Base-by-base conservation (phyloP, 1,284 basidiomycete genomes). In the Cryptococcus wingfieldii region DNA sequence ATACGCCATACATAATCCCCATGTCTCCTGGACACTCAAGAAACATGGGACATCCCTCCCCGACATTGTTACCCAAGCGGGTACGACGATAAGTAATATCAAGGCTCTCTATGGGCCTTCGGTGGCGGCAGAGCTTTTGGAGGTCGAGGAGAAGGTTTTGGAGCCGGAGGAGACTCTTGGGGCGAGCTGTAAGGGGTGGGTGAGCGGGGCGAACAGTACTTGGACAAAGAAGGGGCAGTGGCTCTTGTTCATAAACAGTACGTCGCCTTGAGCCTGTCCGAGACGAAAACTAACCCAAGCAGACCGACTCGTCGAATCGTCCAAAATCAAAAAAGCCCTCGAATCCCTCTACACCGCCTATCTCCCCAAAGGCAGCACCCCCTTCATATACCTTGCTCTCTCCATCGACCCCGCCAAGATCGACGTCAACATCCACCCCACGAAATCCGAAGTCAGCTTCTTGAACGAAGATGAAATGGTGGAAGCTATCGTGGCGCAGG, bases 371-470 rank as follows among this genome's bases (percentile, higher is more conserved):
- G 94, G 94, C 10, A 79, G 87, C 1, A 88, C 81, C 38, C 93
- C 96, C 0, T 98, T 95, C 77, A 82, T 96, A 16, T 98, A 98
- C 72, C 80, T 34, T 23, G 91, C 90, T 61, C 77, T 98, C 38
- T 80, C 86, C 37, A 87, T 98, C 61, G 86, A 92, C 55, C 91
- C 94, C 0, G 82, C 84, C 38, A 86, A 88, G 31, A 87, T 99
- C 10, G 96, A 99, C 68, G 94, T 98, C 55, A 98, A 98, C 66
- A 94, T 98, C 0, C 95, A 98, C 72, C 96, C 96, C 0, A 98
- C 96, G 1, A 98, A 99, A 75, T 87, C 89, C 39, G 94, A 98
- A 74, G 92, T 97, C 0, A 90, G 94, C 64, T 98, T 98, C 67
- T 78, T 98, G 53, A 85, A 97, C 63, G 92, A 98, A 72, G 96